Percentiles rank a stretch among this genome's conserved stretches.
phyloP scores from a whole-genome alignment of 768 basidiomycete species.

The Leucocoprinus sp. region DNA sequence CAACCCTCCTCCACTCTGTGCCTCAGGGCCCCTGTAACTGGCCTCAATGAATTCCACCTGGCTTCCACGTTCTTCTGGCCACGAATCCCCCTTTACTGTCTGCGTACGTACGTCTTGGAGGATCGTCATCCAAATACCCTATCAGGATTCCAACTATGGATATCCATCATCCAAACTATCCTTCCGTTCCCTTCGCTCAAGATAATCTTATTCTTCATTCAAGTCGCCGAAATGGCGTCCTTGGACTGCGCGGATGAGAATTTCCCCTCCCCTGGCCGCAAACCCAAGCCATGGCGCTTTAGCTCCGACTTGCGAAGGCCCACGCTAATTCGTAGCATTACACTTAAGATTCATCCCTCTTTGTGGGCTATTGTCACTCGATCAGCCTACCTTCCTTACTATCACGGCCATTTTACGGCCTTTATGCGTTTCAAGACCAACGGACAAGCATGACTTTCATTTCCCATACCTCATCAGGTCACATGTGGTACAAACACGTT shows the following conservation, averaged over 20 bases:
- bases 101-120: conserved; percentile 5
- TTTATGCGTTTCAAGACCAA: conserved; percentile 7
- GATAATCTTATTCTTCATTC: conserved; percentile 8
- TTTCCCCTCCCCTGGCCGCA: conserved; percentile 1
- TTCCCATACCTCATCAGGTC: not conserved
- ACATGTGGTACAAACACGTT: not conserved
- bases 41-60: conserved; percentile 7
- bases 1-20: not conserved
- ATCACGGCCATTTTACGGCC: not conserved
- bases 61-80: not conserved
- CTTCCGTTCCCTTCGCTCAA: conserved; percentile 7
- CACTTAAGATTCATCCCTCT: conserved; percentile 8
- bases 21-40: not conserved
- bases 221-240: conserved; percentile 15
- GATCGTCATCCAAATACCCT: conserved; percentile 9
- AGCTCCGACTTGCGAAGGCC: conserved; percentile 14
- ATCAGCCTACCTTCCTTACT: not conserved
- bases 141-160: conserved; percentile 7
- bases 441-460: not conserved
- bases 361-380: conserved; percentile 1
- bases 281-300: conserved; percentile 13
- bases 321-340: conserved; percentile 1
- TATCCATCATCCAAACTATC: conserved; percentile 8
- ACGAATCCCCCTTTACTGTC: not conserved
- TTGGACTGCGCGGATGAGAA: conserved; percentile 16